phyloP scores from a whole-genome alignment of 176 grass and related monocot species.

The Carex kokanica region DNA sequence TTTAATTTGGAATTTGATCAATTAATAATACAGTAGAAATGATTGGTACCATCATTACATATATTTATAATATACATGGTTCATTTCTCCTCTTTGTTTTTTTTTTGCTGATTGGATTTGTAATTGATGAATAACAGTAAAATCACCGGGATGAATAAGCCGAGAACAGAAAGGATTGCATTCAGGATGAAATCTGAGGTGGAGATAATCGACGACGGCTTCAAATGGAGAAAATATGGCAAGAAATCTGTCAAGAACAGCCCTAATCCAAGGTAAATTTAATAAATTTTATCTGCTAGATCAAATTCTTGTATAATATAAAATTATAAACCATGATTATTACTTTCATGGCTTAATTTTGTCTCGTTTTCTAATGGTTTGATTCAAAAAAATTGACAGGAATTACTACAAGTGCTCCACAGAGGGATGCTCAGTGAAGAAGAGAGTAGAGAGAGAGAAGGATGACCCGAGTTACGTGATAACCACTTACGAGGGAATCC shows the following conservation, averaged over 20 bases:
- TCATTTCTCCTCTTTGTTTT: not conserved
- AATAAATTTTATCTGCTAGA: not conserved
- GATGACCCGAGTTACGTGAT: slow-evolving; percentile 87
- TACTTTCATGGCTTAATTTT: not conserved
- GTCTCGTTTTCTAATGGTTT: not conserved
- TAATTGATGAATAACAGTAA: slow-evolving; percentile 32
- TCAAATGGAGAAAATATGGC: slow-evolving; percentile 95
- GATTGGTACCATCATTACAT: not conserved
- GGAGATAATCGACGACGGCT: slow-evolving; percentile 80
- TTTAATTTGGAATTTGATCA: not conserved
- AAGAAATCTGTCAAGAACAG: slow-evolving; percentile 99
- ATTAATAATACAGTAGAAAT: not conserved
- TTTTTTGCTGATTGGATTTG: slow-evolving; percentile 16
- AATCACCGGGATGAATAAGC: slow-evolving; percentile 29
- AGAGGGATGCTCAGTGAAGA: slow-evolving; percentile 91
- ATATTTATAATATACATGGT: not conserved
- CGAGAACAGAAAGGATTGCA: slow-evolving; percentile 62
- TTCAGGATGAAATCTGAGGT: slow-evolving; percentile 77
- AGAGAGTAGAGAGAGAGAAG: slow-evolving; percentile 86
- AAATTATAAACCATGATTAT: not conserved
- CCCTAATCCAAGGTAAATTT: slow-evolving; percentile 87
- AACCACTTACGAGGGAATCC: slow-evolving; percentile 85
- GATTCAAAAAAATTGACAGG: slow-evolving; percentile 29
- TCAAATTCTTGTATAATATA: not conserved
- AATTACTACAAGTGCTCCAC: slow-evolving; percentile 98